Percentiles rank a stretch among this genome's conserved stretches.
These are phyloP conservation scores for Saprolegnia parasitica DNA, from an alignment of 352 stramenopile species.

Conservation along the genomic window DNA sequence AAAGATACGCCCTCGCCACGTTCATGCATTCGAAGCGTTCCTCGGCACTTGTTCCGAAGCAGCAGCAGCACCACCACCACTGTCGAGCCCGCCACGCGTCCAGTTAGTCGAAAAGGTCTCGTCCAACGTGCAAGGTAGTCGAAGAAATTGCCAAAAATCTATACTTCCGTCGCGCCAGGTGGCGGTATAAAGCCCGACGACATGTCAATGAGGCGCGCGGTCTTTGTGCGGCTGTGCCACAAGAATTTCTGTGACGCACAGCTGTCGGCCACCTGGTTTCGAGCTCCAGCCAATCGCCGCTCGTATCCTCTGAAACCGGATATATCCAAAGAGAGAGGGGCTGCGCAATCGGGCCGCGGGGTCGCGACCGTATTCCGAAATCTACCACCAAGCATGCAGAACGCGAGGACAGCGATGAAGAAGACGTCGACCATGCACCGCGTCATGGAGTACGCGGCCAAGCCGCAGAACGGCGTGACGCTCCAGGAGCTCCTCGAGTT, in stretches of 20 bases:
- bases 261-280: conserved; percentile 1
- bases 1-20: no score
- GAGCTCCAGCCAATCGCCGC: background rate
- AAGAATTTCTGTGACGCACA: conserved; percentile 18
- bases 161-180: background rate
- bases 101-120: no score
- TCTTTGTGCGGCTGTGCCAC: conserved; percentile 10
- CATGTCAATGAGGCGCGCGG: background rate
- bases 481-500: conserved; percentile 87
- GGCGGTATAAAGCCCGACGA: background rate
- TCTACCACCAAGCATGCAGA: conserved; percentile 2
- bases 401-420: conserved; percentile 1
- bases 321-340: background rate
- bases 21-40: no score
- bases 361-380: background rate
- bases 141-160: no score
- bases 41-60: no score
- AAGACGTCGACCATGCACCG: conserved; percentile 39
- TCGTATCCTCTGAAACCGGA: background rate
- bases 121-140: no score
- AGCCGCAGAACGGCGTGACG: conserved; percentile 82
- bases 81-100: no score
- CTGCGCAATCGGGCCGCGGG: background rate
- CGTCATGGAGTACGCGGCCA: conserved; percentile 61
- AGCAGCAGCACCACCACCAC: no score